Evolutionary conservation across 2,329 filamentous ascomycete species (phyloP).

Genomic region (Penicillium sp.): DNA sequence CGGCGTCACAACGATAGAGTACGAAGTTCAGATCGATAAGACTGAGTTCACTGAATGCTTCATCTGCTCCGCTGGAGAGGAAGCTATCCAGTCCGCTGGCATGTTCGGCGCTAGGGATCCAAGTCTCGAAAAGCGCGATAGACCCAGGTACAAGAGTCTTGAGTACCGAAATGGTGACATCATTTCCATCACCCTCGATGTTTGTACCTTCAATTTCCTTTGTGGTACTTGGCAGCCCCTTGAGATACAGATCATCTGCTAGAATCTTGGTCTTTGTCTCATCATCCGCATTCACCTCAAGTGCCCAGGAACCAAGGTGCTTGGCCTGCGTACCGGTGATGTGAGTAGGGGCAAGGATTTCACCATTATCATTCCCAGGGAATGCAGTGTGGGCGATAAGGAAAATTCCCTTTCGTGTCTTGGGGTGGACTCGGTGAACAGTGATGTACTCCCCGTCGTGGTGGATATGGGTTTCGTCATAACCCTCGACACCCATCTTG

Average conservation of each 20-base stretch:
- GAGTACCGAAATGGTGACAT: constrained; percentile 77
- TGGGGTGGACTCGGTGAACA: constrained; percentile 89
- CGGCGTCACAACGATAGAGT: constrained; percentile 86
- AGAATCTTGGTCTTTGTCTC: constrained; percentile 66
- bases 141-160: constrained; percentile 89
- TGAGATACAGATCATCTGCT: constrained; percentile 69
- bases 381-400: constrained; percentile 95
- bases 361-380: constrained; percentile 83
- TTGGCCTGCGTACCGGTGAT: constrained; percentile 82
- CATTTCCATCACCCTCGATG: constrained; percentile 69
- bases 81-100: constrained; percentile 80
- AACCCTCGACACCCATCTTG: constrained; percentile 92
- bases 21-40: constrained; percentile 88
- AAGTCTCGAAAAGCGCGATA: constrained; percentile 94
- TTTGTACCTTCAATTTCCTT: constrained; percentile 71
- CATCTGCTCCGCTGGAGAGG: constrained; percentile 76
- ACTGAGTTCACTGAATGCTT: constrained; percentile 73
- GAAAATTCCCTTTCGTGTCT: constrained; percentile 90
- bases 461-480: constrained; percentile 93
- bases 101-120: constrained; percentile 86
- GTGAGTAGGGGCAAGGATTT: constrained; percentile 74
- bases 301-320: constrained; percentile 84
- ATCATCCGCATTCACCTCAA: constrained; percentile 80
- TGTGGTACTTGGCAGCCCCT: constrained; percentile 81
- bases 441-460: constrained; percentile 97